A percentile compares a stretch with the other conserved stretches of the same genome.
phyloP scores from a whole-genome alignment of 768 basidiomycete species.

The Filobasidium floriforme region DNA sequence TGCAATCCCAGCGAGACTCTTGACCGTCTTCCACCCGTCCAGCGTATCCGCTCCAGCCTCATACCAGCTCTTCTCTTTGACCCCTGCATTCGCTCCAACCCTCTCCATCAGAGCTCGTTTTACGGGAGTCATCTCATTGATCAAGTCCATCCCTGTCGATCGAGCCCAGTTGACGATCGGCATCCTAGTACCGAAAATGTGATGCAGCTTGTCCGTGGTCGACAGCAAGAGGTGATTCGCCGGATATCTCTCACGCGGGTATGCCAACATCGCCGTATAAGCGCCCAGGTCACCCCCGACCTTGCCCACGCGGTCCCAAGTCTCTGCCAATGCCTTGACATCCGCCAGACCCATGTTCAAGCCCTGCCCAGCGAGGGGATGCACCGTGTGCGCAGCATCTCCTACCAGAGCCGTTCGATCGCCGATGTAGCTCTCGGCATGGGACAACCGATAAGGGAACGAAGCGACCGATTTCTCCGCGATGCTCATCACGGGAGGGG shows the following conservation, averaged over 20 bases:
- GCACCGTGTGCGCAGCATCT: constrained; percentile 90
- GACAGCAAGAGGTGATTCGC: constrained; percentile 79
- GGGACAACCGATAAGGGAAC: constrained; percentile 80
- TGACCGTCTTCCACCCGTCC: constrained; percentile 38
- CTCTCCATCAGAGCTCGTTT: constrained; percentile 77
- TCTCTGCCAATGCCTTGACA: constrained; percentile 62
- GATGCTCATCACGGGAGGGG: constrained; percentile 65
- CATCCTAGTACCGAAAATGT: constrained; percentile 64
- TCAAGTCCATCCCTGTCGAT: constrained; percentile 75
- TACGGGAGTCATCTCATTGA: constrained; percentile 77
- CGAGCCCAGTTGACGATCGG: constrained; percentile 76
- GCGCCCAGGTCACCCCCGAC: constrained; percentile 79
- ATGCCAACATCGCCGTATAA: constrained; percentile 64
- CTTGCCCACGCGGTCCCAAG: constrained; percentile 55
- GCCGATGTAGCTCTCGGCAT: constrained; percentile 79
- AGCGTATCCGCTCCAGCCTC: constrained; percentile 32
- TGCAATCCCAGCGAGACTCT: constrained; percentile 27
- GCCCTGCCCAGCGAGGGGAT: constrained; percentile 93
- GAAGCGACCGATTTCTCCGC: constrained; percentile 71
- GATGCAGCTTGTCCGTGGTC: constrained; percentile 80
- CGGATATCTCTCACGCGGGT: constrained; percentile 72
- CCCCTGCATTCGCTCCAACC: constrained; percentile 53
- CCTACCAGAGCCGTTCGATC: constrained; percentile 79
- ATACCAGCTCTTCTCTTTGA: constrained; percentile 18
- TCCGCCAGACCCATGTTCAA: constrained; percentile 89